Percentiles rank a stretch among this genome's conserved stretches.
Conservation (phyloP, 805 yeast species). For the Zygosaccharomyces kombuchaensis region DNA sequence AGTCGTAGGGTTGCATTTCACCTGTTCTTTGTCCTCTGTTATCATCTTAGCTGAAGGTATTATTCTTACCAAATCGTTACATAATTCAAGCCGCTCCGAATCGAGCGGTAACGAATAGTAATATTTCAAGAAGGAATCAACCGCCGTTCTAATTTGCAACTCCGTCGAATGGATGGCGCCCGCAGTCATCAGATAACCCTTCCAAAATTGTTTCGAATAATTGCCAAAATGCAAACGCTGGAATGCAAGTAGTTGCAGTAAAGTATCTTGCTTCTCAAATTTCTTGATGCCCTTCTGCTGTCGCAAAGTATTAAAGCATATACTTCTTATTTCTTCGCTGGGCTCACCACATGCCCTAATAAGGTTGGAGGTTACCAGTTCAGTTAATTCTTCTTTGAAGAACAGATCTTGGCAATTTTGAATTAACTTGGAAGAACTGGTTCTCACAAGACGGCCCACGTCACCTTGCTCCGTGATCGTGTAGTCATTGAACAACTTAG, state of each 20-base stretch:
- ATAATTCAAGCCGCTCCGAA: slow-evolving; percentile 11
- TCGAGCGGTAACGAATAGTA: slow-evolving; percentile 19
- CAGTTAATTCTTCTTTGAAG: slow-evolving; percentile 7
- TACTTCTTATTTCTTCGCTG: slow-evolving; percentile 49
- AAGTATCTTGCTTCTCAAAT: slow-evolving; percentile 18
- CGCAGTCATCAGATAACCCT: slow-evolving; percentile 48
- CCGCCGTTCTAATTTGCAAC: slow-evolving; percentile 40
- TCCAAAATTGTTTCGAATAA: slow-evolving; percentile 44
- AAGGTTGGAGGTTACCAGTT: slow-evolving; percentile 35
- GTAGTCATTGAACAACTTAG: slow-evolving; percentile 63
- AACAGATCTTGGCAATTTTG: slow-evolving; percentile 7
- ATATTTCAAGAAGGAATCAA: slow-evolving; percentile 37
- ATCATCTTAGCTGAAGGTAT: slow-evolving; percentile 21
- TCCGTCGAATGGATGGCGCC: slow-evolving; percentile 56
- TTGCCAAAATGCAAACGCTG: slow-evolving; percentile 12
- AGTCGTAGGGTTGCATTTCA: background rate
- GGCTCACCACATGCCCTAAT: slow-evolving; percentile 61
- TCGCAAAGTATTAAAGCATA: slow-evolving; percentile 19
- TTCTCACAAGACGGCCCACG: slow-evolving; percentile 76
- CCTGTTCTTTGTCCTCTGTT: slow-evolving; percentile 4
- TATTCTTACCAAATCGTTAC: slow-evolving; percentile 19
- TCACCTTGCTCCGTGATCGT: slow-evolving; percentile 81
- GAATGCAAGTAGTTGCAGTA: slow-evolving; percentile 24
- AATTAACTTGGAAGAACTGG: slow-evolving; percentile 35
- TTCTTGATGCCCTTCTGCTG: slow-evolving; percentile 4